Conservation (phyloP, 257 asterid genomes). For the Paulownia fortunei region DNA sequence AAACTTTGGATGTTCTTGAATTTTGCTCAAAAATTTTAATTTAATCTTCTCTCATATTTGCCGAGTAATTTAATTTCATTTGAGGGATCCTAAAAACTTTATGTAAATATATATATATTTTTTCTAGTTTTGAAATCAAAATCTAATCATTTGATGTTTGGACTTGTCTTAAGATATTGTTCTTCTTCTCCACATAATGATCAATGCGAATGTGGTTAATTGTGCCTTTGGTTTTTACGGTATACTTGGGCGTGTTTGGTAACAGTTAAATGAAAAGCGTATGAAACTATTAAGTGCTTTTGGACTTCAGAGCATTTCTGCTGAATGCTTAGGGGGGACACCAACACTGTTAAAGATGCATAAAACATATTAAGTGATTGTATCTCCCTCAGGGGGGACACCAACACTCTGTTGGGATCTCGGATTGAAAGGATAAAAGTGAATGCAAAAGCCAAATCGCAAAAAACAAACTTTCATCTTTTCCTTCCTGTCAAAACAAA, state of each 20-base stretch:
- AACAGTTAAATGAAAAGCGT: neutral
- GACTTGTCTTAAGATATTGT: neutral
- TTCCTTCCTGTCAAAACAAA: neutral
- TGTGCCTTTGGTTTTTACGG: too few species aligned
- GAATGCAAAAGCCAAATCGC: neutral
- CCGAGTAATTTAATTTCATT: neutral
- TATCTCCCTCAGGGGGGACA: neutral
- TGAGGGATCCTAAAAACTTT: neutral
- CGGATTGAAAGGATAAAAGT: neutral
- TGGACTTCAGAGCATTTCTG: neutral
- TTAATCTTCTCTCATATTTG: neutral
- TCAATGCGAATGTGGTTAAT: neutral
- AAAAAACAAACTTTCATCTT: constrained; percentile 2
- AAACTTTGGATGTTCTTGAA: neutral
- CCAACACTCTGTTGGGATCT: neutral
- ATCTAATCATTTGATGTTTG: neutral
- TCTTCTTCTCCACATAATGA: neutral
- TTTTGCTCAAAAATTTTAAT: neutral
- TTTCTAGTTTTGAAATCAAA: neutral
- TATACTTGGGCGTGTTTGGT: neutral
- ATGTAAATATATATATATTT: neutral
- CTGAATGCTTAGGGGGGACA: too few species aligned
- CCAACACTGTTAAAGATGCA: too few species aligned
- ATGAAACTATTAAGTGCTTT: neutral
- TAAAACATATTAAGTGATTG: constrained; percentile 5